Conservation (phyloP, 2,329 filamentous ascomycete species). For the Metarhizium guizhouense region DNA sequence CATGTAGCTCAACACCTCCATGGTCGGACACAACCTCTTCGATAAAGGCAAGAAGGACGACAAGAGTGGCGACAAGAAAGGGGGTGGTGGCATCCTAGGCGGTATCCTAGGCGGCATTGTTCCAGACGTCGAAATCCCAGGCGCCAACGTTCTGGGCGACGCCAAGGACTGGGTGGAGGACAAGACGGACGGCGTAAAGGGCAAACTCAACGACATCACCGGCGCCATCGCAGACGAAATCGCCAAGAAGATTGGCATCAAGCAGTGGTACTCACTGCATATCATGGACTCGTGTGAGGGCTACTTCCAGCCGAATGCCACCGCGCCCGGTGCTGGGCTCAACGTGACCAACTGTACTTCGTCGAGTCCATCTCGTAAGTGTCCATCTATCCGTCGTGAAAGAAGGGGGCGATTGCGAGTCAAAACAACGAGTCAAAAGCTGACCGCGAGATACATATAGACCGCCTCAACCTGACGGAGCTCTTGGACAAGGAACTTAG, state of each 20-base stretch:
- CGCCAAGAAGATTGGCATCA: constrained; percentile 34
- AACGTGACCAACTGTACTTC: constrained; percentile 37
- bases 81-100: constrained; percentile 4
- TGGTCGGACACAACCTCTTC: constrained; percentile 26
- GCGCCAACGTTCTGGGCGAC: constrained; percentile 18
- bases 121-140: no score
- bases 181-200: constrained; percentile 23
- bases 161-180: constrained; percentile 21
- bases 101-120: no score
- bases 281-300: constrained; percentile 39
- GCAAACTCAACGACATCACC: constrained; percentile 27
- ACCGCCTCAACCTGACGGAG: constrained; percentile 37
- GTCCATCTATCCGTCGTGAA: no score
- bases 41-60: constrained; percentile 13
- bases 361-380: constrained; percentile 5
- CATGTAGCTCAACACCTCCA: constrained; percentile 28
- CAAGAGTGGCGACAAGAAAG: constrained; percentile 14
- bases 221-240: constrained; percentile 31
- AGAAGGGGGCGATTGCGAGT: no score
- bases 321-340: constrained; percentile 24
- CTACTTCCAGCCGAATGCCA: constrained; percentile 34
- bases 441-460: constrained; percentile 10
- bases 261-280: constrained; percentile 43
- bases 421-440: neutral
- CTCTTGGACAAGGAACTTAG: constrained; percentile 37